phyloP scores from a whole-genome alignment of 768 basidiomycete species.

The Megacollybia marginata region DNA sequence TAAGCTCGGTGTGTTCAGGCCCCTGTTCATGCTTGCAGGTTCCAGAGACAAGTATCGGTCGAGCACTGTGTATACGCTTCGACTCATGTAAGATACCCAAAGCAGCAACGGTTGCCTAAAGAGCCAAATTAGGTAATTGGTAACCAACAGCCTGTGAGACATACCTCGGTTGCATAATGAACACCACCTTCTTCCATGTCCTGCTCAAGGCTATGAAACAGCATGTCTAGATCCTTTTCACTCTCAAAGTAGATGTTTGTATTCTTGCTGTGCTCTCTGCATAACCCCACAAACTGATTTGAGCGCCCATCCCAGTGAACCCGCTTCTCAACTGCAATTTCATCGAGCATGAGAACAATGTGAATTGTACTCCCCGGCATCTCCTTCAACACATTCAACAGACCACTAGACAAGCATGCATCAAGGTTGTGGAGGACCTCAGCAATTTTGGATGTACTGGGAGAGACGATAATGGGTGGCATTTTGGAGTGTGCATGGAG shows the following conservation, averaged over 20 bases:
- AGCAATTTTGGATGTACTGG: not conserved
- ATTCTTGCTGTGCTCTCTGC: constrained; percentile 12
- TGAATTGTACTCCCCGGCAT: constrained; percentile 1
- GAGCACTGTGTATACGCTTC: constrained; percentile 14
- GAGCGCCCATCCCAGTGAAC: constrained; percentile 9
- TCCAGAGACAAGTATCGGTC: constrained; percentile 19
- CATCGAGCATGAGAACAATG: constrained; percentile 6
- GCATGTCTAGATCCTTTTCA: not conserved
- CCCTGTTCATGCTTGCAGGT: constrained; percentile 22
- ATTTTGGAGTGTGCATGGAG: not conserved
- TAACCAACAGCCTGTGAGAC: not conserved
- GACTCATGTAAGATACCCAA: constrained; percentile 19
- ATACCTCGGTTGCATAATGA: not conserved
- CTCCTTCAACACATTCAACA: not conserved
- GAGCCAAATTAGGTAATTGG: not conserved
- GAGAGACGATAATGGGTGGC: not conserved
- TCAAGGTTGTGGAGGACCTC: not conserved
- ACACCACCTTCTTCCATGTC: not conserved
- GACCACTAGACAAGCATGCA: not conserved
- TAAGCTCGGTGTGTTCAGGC: constrained; percentile 9
- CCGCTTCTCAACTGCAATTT: constrained; percentile 9
- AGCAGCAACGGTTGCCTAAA: constrained; percentile 21
- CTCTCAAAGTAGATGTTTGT: constrained; percentile 13
- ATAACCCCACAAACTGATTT: constrained; percentile 6
- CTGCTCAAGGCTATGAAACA: not conserved